Base-by-base conservation (phyloP, 495 filamentous ascomycete species). In the Terfezia claveryi region DNA sequence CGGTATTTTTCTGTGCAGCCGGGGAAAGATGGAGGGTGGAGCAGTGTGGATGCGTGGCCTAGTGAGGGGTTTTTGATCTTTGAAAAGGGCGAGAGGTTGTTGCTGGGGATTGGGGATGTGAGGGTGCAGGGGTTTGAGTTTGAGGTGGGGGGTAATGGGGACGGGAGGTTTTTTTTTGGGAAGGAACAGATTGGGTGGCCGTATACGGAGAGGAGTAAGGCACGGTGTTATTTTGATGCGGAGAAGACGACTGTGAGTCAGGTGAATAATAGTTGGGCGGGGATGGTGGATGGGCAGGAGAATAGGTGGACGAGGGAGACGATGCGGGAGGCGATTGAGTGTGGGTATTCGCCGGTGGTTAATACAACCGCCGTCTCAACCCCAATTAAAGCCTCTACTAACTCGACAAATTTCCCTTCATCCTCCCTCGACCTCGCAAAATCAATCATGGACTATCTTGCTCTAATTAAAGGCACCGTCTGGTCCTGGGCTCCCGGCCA, bases 11-110 rank as follows among this genome's bases (percentile, higher is more conserved):
- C 38, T 14, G 51, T 38, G 10, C 57, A 38, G 41, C 4, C n/a
- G 1, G 32, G 38, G 17, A 9, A 36, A 10, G 36, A 36, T 11
- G 11, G 23, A 6, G 14, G 51, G 23, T 51, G 5, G 20, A 56
- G 36, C n/a, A 59, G 57, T 16, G 58, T 38, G n/a, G 44, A 60
- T 51, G 59, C 57, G 8, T 61, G 59, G 59, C 59, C 59, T 9
- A 56, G 50, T n/a, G 59, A 59, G 57, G 46, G 38, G 14, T 61
- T 56, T 51, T 54, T 61, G 14, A 57, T 54, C 23, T 61, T 61
- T 46, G 16, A 37, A 8, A 32, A 36, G 1, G n/a, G 32, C 10
- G 56, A 61, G 51, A 56, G 59, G 53, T 51, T 56, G 10, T 38
- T 61, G 23, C 20, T 57, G 12, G 38, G 57, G 10, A 60, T 54